A percentile compares a stretch with the other conserved stretches of the same genome.
Conservation (phyloP, 2,329 filamentous ascomycete species). For the Fusarium sp. region DNA sequence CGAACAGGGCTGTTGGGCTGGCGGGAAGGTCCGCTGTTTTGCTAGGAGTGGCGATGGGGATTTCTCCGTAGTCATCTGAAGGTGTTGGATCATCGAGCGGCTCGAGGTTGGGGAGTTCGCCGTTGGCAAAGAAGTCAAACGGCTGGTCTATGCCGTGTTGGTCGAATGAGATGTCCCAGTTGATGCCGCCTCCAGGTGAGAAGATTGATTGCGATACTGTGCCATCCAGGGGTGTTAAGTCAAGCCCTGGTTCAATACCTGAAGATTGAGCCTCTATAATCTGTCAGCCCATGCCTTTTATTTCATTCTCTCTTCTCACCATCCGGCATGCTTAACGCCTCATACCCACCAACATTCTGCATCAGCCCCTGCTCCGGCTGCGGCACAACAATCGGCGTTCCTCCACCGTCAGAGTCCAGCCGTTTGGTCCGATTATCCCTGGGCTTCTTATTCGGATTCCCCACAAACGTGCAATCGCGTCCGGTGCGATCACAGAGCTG, state of each 20-base stretch:
- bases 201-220: background rate
- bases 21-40: background rate
- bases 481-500: slow-evolving; percentile 40
- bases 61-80: background rate
- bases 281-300: background rate
- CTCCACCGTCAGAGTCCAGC: rapidly evolving
- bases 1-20: background rate
- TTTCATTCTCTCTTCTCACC: rapidly evolving
- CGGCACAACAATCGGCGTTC: background rate
- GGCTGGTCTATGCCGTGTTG: background rate
- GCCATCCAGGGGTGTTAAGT: background rate
- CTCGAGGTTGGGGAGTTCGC: background rate
- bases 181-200: background rate
- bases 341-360: background rate
- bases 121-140: slow-evolving; percentile 7
- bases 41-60: background rate
- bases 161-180: background rate
- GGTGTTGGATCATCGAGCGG: background rate
- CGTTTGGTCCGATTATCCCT: background rate
- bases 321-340: background rate
- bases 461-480: slow-evolving; percentile 39
- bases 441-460: slow-evolving; percentile 27
- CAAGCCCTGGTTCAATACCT: rapidly evolving
- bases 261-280: background rate
- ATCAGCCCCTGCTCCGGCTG: background rate